Percentiles rank a stretch among this genome's conserved stretches.
These are phyloP conservation scores for Leccinum fibrillosum DNA, from an alignment of 768 basidiomycete genomes.

Conservation along the genomic window DNA sequence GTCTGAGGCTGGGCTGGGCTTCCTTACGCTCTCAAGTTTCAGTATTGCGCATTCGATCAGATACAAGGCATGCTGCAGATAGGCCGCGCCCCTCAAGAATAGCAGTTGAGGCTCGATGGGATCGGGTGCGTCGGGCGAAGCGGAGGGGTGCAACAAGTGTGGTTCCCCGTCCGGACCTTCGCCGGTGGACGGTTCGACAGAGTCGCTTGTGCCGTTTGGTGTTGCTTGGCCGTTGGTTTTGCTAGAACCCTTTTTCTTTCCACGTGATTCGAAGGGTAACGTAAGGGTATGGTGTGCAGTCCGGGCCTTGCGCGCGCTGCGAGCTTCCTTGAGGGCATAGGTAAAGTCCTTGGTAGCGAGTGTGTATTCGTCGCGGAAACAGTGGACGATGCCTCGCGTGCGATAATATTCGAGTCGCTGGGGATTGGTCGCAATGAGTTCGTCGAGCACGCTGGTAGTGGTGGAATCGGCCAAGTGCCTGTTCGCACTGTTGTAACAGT, in stretches of 20 bases:
- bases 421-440: constrained; percentile 69
- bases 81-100: constrained; percentile 80
- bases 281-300: constrained; percentile 48
- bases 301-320: constrained; percentile 64
- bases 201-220: constrained; percentile 58
- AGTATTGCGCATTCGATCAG: constrained; percentile 74
- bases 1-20: constrained; percentile 50
- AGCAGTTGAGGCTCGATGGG: constrained; percentile 83
- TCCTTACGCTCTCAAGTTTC: constrained; percentile 65
- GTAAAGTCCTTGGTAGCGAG: constrained; percentile 81
- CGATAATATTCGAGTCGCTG: constrained; percentile 82
- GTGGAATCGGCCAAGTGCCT: constrained; percentile 88
- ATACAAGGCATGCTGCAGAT: constrained; percentile 74
- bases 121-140: constrained; percentile 75
- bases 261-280: constrained; percentile 34
- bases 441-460: constrained; percentile 72
- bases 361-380: constrained; percentile 80
- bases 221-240: constrained; percentile 64
- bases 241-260: constrained; percentile 47
- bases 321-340: constrained; percentile 72
- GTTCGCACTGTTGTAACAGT: constrained; percentile 22
- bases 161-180: constrained; percentile 52
- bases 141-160: constrained; percentile 63
- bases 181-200: constrained; percentile 36
- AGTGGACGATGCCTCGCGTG: constrained; percentile 87